Evolutionary conservation across 2,329 filamentous ascomycete genomes (phyloP).

Genomic region (Pseudogymnoascus sp.): DNA sequence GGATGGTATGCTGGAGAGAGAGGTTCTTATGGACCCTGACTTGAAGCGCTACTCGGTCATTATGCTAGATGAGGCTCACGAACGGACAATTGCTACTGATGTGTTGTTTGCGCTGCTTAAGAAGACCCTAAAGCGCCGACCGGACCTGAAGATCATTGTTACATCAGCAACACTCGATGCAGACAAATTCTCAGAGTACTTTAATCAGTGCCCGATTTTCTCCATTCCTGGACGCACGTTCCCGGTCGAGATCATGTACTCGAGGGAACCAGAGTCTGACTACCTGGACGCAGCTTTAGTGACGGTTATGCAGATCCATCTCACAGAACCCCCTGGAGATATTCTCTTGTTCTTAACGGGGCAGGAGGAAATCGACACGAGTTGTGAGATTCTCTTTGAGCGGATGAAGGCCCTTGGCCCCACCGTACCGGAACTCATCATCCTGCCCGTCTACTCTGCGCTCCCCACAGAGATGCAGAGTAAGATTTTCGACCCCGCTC

Average conservation of each 20-base stretch:
- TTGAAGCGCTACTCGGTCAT: slow-evolving; percentile 88
- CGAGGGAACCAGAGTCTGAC: slow-evolving; percentile 87
- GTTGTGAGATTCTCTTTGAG: slow-evolving; percentile 85
- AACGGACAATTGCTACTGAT: slow-evolving; percentile 91
- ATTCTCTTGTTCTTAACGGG: slow-evolving; percentile 96
- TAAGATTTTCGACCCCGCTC: slow-evolving; percentile 88
- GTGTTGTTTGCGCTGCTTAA: slow-evolving; percentile 91
- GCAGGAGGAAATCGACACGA: slow-evolving; percentile 95
- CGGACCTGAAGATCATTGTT: slow-evolving; percentile 89
- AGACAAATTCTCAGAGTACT: slow-evolving; percentile 95
- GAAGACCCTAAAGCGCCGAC: slow-evolving; percentile 77
- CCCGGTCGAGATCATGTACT: slow-evolving; percentile 94
- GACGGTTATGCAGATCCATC: slow-evolving; percentile 96
- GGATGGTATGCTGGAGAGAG: slow-evolving; percentile 93
- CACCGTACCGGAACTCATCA: slow-evolving; percentile 82
- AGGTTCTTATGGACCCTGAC: slow-evolving; percentile 87
- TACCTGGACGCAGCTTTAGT: slow-evolving; percentile 91
- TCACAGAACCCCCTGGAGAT: slow-evolving; percentile 85
- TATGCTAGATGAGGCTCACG: slow-evolving; percentile 97
- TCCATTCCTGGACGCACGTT: slow-evolving; percentile 92
- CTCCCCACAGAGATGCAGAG: slow-evolving; percentile 91
- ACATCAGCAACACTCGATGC: slow-evolving; percentile 95
- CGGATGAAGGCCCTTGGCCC: slow-evolving; percentile 93
- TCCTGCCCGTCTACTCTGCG: slow-evolving; percentile 92
- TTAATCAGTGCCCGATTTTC: slow-evolving; percentile 92